Percentiles rank a stretch among this genome's conserved stretches.
These are phyloP conservation scores for Leptographium wingfieldii DNA, from an alignment of 2,329 filamentous ascomycete species.

Conservation along the genomic window DNA sequence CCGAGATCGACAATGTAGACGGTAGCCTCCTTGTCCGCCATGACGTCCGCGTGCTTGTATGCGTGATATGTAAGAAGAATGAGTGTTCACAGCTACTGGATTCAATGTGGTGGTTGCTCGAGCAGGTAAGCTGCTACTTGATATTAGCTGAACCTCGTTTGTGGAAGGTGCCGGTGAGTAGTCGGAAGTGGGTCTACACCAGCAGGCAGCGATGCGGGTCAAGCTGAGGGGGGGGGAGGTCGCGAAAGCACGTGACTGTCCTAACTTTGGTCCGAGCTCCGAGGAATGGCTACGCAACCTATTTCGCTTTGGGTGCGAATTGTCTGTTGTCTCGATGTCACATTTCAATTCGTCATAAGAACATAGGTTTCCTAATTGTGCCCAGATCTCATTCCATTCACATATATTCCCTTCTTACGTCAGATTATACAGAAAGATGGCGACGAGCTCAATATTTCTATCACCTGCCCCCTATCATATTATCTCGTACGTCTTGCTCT, in stretches of 20 bases:
- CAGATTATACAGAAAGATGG: neutral
- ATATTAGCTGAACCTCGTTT: neutral
- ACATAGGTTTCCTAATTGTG: neutral
- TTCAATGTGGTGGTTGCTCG: neutral
- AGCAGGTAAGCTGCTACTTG: neutral
- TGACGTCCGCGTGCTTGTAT: conserved; percentile 22
- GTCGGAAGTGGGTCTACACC: conserved; percentile 1
- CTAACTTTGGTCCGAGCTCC: neutral
- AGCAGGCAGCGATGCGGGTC: conserved; percentile 4
- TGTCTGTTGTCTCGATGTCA: neutral
- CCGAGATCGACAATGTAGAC: conserved; percentile 88
- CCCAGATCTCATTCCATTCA: neutral
- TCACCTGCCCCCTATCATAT: conserved; percentile 65
- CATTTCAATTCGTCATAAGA: neutral
- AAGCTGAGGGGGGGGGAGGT: neutral
- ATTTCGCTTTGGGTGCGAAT: neutral
- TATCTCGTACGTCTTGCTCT: conserved; percentile 41
- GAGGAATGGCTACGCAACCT: neutral
- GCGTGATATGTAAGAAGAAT: no score
- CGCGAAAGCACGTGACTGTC: conserved; percentile 11
- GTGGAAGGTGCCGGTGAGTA: neutral
- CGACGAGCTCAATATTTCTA: conserved; percentile 34
- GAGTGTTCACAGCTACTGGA: neutral
- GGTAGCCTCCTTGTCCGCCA: conserved; percentile 89
- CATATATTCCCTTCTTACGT: neutral